Evolutionary conservation across 805 yeast genomes (phyloP).

Genomic region (Yarrowia keelungensis): DNA sequence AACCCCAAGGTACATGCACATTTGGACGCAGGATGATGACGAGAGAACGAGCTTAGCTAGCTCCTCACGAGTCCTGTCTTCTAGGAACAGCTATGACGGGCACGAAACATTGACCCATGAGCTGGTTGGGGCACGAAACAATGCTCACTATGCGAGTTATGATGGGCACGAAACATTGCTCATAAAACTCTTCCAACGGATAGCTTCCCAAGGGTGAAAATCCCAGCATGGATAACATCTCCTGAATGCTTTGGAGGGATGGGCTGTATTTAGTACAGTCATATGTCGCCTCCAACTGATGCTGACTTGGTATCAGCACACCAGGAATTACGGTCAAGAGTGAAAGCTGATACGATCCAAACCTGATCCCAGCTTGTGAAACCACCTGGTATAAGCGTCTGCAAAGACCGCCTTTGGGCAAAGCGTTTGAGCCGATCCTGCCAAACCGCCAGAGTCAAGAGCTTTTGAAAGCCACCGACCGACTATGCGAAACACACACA

Average conservation of each 20-base stretch:
- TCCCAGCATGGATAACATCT: slow-evolving; percentile 11
- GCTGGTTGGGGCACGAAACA: background rate
- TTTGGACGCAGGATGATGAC: slow-evolving; percentile 11
- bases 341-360: too few species aligned
- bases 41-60: slow-evolving; percentile 1
- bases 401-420: too few species aligned
- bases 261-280: background rate
- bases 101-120: slow-evolving; percentile 17
- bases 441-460: too few species aligned
- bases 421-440: too few species aligned
- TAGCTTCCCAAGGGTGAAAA: slow-evolving; percentile 9
- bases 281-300: too few species aligned
- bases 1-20: slow-evolving; percentile 4
- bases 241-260: slow-evolving; percentile 4
- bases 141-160: too few species aligned
- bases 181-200: background rate
- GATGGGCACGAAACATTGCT: too few species aligned
- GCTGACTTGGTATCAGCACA: too few species aligned
- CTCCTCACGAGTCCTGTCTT: background rate
- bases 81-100: slow-evolving; percentile 11
- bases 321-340: too few species aligned
- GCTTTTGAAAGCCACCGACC: background rate
- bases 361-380: too few species aligned
- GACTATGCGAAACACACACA: slow-evolving; percentile 6
- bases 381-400: too few species aligned